phyloP scores from a whole-genome alignment of 352 stramenopile genomes.

The Pythium folliculosum region DNA sequence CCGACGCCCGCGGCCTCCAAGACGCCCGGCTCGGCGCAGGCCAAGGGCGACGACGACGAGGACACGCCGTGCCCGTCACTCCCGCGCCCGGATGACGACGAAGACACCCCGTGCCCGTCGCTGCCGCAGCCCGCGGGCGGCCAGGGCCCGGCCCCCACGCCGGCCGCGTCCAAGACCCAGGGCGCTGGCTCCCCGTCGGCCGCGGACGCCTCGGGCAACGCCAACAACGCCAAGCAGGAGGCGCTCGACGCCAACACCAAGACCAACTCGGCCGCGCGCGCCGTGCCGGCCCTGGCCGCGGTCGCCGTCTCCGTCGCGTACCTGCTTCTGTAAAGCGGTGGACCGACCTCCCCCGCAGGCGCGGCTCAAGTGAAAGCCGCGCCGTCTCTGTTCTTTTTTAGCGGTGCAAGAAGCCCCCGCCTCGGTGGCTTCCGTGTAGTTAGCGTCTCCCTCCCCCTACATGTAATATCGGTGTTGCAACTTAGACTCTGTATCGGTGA shows the following conservation, averaged over 20 bases:
- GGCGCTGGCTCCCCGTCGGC: background rate
- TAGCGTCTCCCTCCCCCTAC: background rate
- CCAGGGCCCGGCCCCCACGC: background rate
- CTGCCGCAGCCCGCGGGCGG: background rate
- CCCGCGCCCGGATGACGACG: constrained; percentile 24
- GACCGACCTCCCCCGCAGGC: background rate
- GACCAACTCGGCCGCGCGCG: constrained; percentile 32
- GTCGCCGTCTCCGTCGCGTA: constrained; percentile 42
- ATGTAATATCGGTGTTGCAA: constrained; percentile 7
- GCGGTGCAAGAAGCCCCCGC: background rate
- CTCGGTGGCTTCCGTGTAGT: background rate
- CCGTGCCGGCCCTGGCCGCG: constrained; percentile 32
- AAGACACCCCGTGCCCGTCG: background rate
- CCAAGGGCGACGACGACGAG: constrained; percentile 6
- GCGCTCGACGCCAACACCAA: constrained; percentile 41
- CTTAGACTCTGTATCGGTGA: background rate
- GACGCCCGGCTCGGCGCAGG: background rate
- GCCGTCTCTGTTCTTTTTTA: background rate
- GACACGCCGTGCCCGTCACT: constrained; percentile 38
- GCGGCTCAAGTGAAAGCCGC: constrained; percentile 10
- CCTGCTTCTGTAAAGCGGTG: constrained; percentile 48
- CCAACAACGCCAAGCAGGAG: constrained; percentile 29
- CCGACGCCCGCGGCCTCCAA: background rate
- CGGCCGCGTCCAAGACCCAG: background rate
- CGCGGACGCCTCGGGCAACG: constrained; percentile 8